Conservation (phyloP, 2,329 filamentous ascomycete species). For the Cercospora nicotianae region DNA sequence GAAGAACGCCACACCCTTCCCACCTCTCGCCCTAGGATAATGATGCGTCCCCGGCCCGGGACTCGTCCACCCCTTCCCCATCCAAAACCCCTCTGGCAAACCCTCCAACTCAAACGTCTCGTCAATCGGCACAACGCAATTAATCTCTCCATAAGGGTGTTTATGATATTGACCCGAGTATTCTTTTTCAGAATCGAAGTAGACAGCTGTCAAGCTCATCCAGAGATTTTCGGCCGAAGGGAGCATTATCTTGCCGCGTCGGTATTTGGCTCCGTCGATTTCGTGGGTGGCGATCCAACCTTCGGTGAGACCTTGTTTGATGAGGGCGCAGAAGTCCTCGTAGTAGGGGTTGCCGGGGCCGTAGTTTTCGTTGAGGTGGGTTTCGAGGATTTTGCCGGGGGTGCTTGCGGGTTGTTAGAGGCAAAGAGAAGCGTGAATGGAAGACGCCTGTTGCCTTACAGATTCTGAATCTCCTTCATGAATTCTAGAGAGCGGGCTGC, state of each 20-base stretch:
- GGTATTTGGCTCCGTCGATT: slow-evolving; percentile 49
- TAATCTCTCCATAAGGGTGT: slow-evolving; percentile 38
- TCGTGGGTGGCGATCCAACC: slow-evolving; percentile 42
- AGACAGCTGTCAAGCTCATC: slow-evolving; percentile 60
- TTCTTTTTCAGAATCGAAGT: slow-evolving; percentile 54
- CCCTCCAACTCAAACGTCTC: slow-evolving; percentile 53
- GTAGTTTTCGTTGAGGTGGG: slow-evolving; percentile 39
- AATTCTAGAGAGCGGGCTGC: slow-evolving; percentile 28
- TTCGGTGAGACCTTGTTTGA: slow-evolving; percentile 40
- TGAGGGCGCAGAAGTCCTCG: slow-evolving; percentile 40
- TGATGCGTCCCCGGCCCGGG: slow-evolving; percentile 58
- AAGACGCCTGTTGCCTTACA: slow-evolving; percentile 11
- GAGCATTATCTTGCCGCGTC: slow-evolving; percentile 47
- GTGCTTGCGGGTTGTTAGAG: too few relatives aligned
- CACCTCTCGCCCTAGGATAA: slow-evolving; percentile 55
- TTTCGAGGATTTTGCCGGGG: slow-evolving; percentile 40
- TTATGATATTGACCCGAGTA: slow-evolving; percentile 54
- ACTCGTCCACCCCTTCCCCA: slow-evolving; percentile 57
- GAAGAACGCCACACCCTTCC: slow-evolving; percentile 55
- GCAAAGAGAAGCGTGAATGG: too few relatives aligned
- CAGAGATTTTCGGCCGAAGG: slow-evolving; percentile 51
- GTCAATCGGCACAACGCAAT: slow-evolving; percentile 46
- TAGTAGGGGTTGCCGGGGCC: slow-evolving; percentile 42
- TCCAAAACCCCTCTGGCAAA: slow-evolving; percentile 52
- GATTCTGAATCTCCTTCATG: slow-evolving; percentile 30